Evolutionary conservation across 495 filamentous ascomycete genomes (phyloP), one percentile per base, ranked within the genome.

Genomic region (Sphaerosporella brunnea): DNA sequence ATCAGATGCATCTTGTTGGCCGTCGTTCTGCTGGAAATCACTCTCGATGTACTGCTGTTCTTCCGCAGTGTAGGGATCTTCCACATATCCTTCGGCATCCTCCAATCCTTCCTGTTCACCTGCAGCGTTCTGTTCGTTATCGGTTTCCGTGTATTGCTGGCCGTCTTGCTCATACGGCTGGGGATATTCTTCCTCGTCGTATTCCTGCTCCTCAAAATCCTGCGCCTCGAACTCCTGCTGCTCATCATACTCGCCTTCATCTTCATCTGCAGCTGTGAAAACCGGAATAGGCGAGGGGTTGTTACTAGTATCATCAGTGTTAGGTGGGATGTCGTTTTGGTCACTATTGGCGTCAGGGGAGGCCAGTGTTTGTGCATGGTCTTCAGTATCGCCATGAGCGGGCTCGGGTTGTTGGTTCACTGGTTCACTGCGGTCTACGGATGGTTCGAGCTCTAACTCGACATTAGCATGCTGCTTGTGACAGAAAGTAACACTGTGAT

Each of bases 231-330:
- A n/a, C 7, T 48, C 9, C 23, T 48, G 15, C 3, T 37, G 35
- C n/a, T 39, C 19, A 24, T 48, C 36, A 46, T 46, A 46, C 30
- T 39, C 45, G 8, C 21, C 45, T 48, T 48, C 32, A 28, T 37
- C 28, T 34, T 47, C 25, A 35, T 46, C 43, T 16, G 15, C 45
- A n/a, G 32, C 45, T 11, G 1, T 26, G 25, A 48, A 48, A 18
- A 48, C 45, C 24, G 45, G 45, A 13, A 48, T 48, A 8, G 45
- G n/a, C 4, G 45, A 37, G 11, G 45, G 32, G 9, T 48, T 37
- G 25, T 46, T 36, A 35, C 43, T 46, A 19, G 11, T 46, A 9
- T 46, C 30, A 46, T 46, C 28, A 34, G n/a, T 1, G 43, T 46
- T 46, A 43, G 40, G 20, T 25, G 40, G 21, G 9, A 11, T n/a